Evolutionary conservation across 1,284 basidiomycete species (phyloP), one percentile per base, ranked within the genome.

Genomic region (Boletus semigastroideus): DNA sequence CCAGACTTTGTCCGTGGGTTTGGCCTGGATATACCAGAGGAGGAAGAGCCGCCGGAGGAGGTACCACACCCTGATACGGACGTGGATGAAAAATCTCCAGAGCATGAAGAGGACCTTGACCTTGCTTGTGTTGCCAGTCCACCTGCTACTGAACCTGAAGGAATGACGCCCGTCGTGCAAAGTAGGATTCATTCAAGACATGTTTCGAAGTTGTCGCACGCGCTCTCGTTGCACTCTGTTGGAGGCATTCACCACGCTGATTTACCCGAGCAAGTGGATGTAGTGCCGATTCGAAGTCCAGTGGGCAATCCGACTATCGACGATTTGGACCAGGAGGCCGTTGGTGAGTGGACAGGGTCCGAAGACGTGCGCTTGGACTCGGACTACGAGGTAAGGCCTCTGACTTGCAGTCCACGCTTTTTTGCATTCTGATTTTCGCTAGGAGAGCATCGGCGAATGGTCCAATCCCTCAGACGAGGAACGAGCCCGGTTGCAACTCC

Each of bases 401-500:
- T 27, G 14, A 28, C 38, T 46, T 7, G 7, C 44, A 50, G 48
- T 49, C 44, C 50, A 28, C 19, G 41, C 48, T 51, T 48, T 31
- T 25, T 16, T 31, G 22, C 20, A 37, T 50, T 40, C 51, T 61
- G 14, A 59, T 46, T 48, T 43, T 48, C 55, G 5, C n/a, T 38
- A 71, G 67, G 72, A 88, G 84, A 90, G 87, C 59, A 85, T 90
- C 46, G 89, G 87, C 28, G 89, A 92, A 72, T 92, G 81, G 80
- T 92, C 89, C n/a, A 92, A 92, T 62, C 89, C 89, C 17, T 92
- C 89, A 13, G 89, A 92, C 60, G 89, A 92, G 68, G 89, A 92
- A 64, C 78, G 84, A 33, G 89, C 85, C 3, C 80, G 87, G 38
- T 69, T 80, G 27, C 79, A 86, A 39, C 80, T 84, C 38, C 82